phyloP scores from a whole-genome alignment of 495 filamentous ascomycete species.

The Podospora tetraspora region DNA sequence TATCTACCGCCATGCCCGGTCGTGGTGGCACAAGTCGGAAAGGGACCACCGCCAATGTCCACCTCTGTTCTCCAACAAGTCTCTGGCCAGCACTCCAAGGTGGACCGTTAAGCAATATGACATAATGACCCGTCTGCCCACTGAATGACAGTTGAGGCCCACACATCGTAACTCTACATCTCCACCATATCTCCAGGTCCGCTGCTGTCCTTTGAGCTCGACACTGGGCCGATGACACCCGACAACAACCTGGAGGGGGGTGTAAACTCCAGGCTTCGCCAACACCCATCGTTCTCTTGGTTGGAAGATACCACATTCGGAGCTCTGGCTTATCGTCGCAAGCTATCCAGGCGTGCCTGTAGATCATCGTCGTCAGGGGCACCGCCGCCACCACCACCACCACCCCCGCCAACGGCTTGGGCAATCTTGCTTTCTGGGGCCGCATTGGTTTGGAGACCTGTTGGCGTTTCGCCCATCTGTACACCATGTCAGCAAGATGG shows the following conservation, averaged over 20 bases:
- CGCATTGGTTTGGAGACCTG: constrained; percentile 56
- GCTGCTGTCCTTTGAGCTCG: not conserved
- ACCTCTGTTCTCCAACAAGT: not conserved
- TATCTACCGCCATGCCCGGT: not conserved
- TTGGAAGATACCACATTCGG: not conserved
- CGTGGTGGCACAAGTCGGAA: not conserved
- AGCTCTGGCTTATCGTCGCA: constrained; percentile 39
- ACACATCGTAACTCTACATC: not conserved
- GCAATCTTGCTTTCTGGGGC: constrained; percentile 62
- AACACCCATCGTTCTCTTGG: not conserved
- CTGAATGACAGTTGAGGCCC: too few relatives aligned
- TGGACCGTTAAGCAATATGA: not conserved
- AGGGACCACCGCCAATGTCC: not conserved
- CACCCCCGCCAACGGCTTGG: constrained; percentile 66
- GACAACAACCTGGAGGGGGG: too few relatives aligned
- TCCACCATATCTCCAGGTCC: too few relatives aligned
- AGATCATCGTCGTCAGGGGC: constrained; percentile 70
- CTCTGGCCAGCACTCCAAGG: not conserved
- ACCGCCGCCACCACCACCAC: constrained; percentile 9
- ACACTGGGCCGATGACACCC: too few relatives aligned
- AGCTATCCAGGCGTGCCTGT: constrained; percentile 74
- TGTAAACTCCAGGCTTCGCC: not conserved
- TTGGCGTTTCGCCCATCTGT: constrained; percentile 75
- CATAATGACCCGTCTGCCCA: not conserved
- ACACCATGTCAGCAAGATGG: constrained; percentile 20